A percentile compares a stretch with the other conserved stretches of the same genome.
Evolutionary conservation across 345 rosid genomes (phyloP).

Genomic region (Syzygium grande): DNA sequence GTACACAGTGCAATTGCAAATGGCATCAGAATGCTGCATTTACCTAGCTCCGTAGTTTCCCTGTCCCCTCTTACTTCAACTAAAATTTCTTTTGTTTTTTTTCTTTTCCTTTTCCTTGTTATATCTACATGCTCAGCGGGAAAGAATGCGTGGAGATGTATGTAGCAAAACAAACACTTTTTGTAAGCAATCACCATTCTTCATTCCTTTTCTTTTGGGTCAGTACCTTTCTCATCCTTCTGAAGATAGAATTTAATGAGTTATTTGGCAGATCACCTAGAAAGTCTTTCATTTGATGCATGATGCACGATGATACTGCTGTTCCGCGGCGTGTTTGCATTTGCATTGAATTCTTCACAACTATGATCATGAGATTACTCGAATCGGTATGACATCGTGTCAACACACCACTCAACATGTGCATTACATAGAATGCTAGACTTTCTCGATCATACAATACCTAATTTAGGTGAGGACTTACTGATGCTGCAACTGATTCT

Average conservation of each 20-base stretch:
- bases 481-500: background rate
- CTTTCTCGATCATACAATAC: background rate
- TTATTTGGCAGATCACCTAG: background rate
- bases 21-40: background rate
- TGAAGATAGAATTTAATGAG: background rate
- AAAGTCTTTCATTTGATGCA: background rate
- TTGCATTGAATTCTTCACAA: background rate
- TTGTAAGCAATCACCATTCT: background rate
- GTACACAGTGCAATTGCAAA: background rate
- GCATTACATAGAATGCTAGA: background rate
- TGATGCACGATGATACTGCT: background rate
- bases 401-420: background rate
- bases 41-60: background rate
- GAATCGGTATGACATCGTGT: background rate
- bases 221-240: background rate
- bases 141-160: background rate
- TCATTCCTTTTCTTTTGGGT: background rate
- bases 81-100: background rate
- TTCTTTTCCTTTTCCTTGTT: background rate
- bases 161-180: background rate
- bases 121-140: background rate
- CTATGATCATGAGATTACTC: background rate
- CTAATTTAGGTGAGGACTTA: background rate
- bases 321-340: background rate
- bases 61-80: background rate